Conservation (phyloP, 306 rosid genomes). For the Cucurbita argyrosperma region DNA sequence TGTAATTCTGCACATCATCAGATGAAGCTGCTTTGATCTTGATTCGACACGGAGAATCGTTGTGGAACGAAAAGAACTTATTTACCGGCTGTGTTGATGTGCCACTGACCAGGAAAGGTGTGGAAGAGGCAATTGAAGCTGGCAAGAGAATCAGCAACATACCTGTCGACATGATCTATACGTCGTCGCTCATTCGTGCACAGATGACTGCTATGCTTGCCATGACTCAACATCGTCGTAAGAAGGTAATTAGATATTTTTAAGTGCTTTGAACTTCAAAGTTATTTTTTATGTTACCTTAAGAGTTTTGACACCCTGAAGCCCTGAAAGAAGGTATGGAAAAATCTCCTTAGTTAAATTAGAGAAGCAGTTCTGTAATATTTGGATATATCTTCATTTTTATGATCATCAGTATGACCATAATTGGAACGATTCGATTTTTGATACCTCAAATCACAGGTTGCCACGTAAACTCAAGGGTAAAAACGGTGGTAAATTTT, state of each 20-base stretch:
- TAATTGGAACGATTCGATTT: background rate
- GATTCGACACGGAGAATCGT: conserved; percentile 85
- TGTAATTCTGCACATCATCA: conserved; percentile 15
- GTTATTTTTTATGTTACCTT: background rate
- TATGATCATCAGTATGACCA: background rate
- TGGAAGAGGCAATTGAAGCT: conserved; percentile 97
- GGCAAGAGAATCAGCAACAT: conserved; percentile 96
- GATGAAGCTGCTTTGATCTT: conserved; percentile 92
- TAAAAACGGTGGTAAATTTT: no score
- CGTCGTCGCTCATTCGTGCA: conserved; percentile 92
- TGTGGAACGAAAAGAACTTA: conserved; percentile 93
- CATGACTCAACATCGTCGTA: conserved; percentile 93
- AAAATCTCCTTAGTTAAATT: background rate
- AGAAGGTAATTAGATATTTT: conserved; percentile 38
- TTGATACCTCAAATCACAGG: no score
- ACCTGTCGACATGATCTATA: conserved; percentile 84
- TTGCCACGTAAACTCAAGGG: no score
- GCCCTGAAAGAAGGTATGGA: background rate
- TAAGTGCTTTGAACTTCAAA: background rate
- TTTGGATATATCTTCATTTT: background rate
- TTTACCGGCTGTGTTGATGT: conserved; percentile 99
- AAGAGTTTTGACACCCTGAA: background rate
- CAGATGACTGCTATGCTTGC: conserved; percentile 99
- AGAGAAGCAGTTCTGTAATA: background rate
- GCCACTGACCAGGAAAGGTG: conserved; percentile 83